phyloP scores from a whole-genome alignment of 2,329 filamentous ascomycete species.

The Nannizzia gypsea region DNA sequence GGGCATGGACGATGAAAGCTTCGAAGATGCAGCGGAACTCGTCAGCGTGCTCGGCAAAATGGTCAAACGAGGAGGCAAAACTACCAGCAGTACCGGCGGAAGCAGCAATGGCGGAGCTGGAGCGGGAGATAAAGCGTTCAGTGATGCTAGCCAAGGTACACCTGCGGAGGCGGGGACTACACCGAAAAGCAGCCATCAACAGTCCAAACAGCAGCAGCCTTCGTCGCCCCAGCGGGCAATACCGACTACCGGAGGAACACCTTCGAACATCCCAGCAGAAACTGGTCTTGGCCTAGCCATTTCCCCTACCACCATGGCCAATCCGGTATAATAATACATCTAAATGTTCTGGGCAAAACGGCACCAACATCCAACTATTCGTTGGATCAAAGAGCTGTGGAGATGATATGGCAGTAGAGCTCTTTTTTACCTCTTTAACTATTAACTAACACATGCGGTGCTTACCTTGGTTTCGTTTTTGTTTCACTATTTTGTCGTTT shows the following conservation, averaged over 20 bases:
- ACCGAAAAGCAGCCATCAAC: conserved; percentile 11
- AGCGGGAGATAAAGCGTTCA: conserved; percentile 21
- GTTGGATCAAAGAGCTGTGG: background rate
- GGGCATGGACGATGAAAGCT: conserved; percentile 91
- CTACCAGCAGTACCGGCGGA: conserved; percentile 21
- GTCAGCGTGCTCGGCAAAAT: conserved; percentile 78
- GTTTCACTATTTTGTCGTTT: background rate
- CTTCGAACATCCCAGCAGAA: background rate
- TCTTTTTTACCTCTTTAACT: background rate
- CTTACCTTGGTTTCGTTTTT: background rate
- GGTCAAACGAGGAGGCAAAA: conserved; percentile 58
- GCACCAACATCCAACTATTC: background rate
- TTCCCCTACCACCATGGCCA: conserved; percentile 8
- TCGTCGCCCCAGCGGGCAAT: background rate
- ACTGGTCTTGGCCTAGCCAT: conserved; percentile 2
- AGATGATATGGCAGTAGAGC: background rate
- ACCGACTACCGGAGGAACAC: background rate
- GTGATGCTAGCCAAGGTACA: conserved; percentile 23
- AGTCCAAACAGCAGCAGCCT: background rate
- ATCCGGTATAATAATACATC: background rate
- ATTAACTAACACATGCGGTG: background rate
- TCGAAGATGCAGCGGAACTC: conserved; percentile 78
- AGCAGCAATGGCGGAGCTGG: conserved; percentile 22
- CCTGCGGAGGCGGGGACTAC: conserved; percentile 10
- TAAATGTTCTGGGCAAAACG: background rate